Evolutionary conservation across 2,329 filamentous ascomycete species (phyloP).

Genomic region (Pyrenochaeta sp.): DNA sequence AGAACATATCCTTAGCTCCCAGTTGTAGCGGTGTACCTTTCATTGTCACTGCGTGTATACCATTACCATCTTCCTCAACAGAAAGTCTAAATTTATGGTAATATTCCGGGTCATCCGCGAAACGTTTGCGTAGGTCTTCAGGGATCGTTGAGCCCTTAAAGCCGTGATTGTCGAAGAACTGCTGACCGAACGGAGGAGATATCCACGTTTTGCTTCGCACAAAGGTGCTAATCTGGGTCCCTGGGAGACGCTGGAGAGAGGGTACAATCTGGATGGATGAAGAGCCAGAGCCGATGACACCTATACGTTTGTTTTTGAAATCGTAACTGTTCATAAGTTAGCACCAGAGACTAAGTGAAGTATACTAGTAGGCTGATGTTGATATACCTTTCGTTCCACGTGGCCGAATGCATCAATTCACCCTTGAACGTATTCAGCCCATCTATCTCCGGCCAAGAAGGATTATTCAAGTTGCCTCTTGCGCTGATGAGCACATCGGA

Average conservation of each 20-base stretch:
- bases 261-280: constrained; percentile 54
- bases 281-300: constrained; percentile 46
- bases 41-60: constrained; percentile 41
- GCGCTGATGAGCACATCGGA: constrained; percentile 43
- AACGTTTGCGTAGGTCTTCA: constrained; percentile 32
- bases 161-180: constrained; percentile 43
- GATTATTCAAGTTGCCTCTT: constrained; percentile 44
- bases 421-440: constrained; percentile 42
- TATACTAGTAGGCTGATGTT: background rate
- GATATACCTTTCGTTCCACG: constrained; percentile 45
- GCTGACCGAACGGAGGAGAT: constrained; percentile 42
- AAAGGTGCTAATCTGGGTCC: constrained; percentile 43
- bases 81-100: constrained; percentile 42
- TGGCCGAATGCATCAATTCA: constrained; percentile 48
- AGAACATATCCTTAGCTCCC: constrained; percentile 48
- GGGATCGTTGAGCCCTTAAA: constrained; percentile 44
- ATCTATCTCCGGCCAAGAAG: constrained; percentile 46
- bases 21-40: constrained; percentile 50
- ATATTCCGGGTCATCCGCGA: constrained; percentile 38
- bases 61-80: constrained; percentile 46
- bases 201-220: constrained; percentile 49
- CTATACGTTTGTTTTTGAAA: constrained; percentile 44
- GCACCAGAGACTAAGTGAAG: background rate
- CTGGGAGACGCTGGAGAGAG: constrained; percentile 47
- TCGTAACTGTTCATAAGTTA: constrained; percentile 34